Evolutionary conservation across 2,329 filamentous ascomycete species (phyloP), one percentile per base, ranked within the genome.

Genomic region (Fusarium devonianum): DNA sequence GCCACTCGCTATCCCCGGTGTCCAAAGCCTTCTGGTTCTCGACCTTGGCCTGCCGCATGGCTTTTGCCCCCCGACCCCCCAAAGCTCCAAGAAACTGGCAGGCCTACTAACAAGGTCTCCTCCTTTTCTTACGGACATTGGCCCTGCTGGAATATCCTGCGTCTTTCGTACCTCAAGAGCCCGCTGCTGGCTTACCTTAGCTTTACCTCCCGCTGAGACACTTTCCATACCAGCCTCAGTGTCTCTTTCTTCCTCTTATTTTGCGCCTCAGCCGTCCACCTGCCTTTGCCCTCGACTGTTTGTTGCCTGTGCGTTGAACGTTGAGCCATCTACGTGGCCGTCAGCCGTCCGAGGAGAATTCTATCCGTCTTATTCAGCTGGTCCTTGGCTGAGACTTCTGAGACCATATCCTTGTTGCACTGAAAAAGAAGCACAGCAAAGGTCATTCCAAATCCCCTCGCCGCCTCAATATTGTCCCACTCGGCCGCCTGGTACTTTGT

Each of bases 331-430:
- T 49, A 17, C 22, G 50, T 56, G 54, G 53, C 48, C 58, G 42
- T 51, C 47, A 40, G 16, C 39, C 37, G 51, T 49, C 43, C 37
- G 28, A 35, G 39, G 46, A 47, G 22, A 29, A 29, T 22, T 35
- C 17, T 26, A 17, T 23, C 38, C 18, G 17, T 36, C 23, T 29
- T 29, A 32, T 23, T 12, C 29, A 38, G 30, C 33, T 48, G 26
- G 23, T 61, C 51, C 45, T 33, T 64, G 40, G 34, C n/a, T n/a
- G n/a, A n/a, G n/a, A n/a, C n/a, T n/a, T 12, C 45, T 38, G 46
- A 48, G 39, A 32, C 35, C 34, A 38, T 53, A 56, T 63, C 57
- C 57, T 56, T 58, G 63, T 50, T 63, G 26, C 56, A 42, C 52
- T 49, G n/a, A n/a, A 60, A 47, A 50, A 49, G 38, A 26, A 56